A percentile compares a stretch with the other conserved stretches of the same genome.
phyloP scores from a whole-genome alignment of 352 stramenopile genomes.

The Pythium graminicola region DNA sequence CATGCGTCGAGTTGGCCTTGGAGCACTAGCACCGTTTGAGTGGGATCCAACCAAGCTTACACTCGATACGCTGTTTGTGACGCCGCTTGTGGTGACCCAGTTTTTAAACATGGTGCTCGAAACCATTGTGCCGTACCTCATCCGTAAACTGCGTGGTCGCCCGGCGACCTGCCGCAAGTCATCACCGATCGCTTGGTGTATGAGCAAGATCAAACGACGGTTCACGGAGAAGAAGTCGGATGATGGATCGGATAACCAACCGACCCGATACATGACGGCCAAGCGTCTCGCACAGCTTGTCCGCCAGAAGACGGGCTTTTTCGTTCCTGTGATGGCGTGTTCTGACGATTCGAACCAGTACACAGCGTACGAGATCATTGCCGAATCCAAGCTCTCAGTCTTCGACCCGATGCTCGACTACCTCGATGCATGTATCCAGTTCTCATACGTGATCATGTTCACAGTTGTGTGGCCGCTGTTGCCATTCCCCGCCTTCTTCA shows the following conservation, averaged over 20 bases:
- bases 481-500: slow-evolving; percentile 79
- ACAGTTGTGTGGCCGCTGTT: slow-evolving; percentile 86
- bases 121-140: slow-evolving; percentile 77
- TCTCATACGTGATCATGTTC: slow-evolving; percentile 89
- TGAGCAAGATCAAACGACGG: slow-evolving; percentile 31
- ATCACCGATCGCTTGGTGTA: slow-evolving; percentile 53
- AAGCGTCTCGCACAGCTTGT: slow-evolving; percentile 60
- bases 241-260: slow-evolving; percentile 16
- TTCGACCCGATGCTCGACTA: slow-evolving; percentile 86
- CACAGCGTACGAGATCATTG: slow-evolving; percentile 80
- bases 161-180: slow-evolving; percentile 59
- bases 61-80: slow-evolving; percentile 85
- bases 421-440: slow-evolving; percentile 83
- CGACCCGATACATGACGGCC: slow-evolving; percentile 45
- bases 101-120: slow-evolving; percentile 87
- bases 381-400: slow-evolving; percentile 70
- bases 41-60: slow-evolving; percentile 68
- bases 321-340: slow-evolving; percentile 52
- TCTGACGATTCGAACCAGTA: slow-evolving; percentile 85
- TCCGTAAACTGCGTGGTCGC: slow-evolving; percentile 69
- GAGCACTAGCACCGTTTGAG: slow-evolving; percentile 55
- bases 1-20: slow-evolving; percentile 42
- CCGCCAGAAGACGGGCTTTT: slow-evolving; percentile 61
- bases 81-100: slow-evolving; percentile 81
- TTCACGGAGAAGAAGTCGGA: slow-evolving; percentile 33